Base-by-base conservation (phyloP, 805 yeast species). In the Saccharomycopsis microspora region DNA sequence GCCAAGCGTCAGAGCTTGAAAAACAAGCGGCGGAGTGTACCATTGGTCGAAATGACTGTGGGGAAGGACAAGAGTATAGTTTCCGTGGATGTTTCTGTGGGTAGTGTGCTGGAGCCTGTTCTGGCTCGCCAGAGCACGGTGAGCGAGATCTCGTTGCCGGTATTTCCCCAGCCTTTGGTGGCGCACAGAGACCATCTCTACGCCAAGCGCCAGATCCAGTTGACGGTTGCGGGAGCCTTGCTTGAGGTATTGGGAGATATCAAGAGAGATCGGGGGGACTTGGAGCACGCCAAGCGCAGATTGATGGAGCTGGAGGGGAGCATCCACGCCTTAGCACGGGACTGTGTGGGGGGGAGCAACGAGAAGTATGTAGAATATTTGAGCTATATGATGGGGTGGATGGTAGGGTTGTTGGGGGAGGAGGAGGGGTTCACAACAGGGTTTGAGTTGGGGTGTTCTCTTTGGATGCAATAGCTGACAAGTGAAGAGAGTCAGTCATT, bases 171-270 rank as follows among this genome's bases (percentile, higher is more conserved):
- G 11, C 44, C 50, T 8, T 37, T 50, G 28, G 32, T 45, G 27
- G 38, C 30, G 30, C 31, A 39, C 6, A 31, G 53, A 31, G 55
- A 52, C 32, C 42, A 40, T n/a, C 27, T 44, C 5, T 52, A 42
- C 28, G 55, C 55, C 2, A 47, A 46, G 34, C 28, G 53, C 27
- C 54, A 52, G 37, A 39, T 50, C 1, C 54, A 52, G 34, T 40
- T 50, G 33, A 45, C 50, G 3, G 50, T 50, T 3, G 35, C 45
- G n/a, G n/a, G 35, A 7, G 39, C 49, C 4, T 36, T 49, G 5
- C 32, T 46, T 32, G 43, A 43, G 42, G 49, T 45, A 4, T 32
- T 49, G 31, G 43, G 43, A 36, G 19, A 19, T 19, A 19, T 19
- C 19, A 19, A 19, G 19, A 19, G 19, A 19, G 19, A 19, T 2